A percentile compares a stretch with the other conserved stretches of the same genome.
Evolutionary conservation across 352 stramenopile species (phyloP).

Genomic region (Salisapilia sapeloensis): DNA sequence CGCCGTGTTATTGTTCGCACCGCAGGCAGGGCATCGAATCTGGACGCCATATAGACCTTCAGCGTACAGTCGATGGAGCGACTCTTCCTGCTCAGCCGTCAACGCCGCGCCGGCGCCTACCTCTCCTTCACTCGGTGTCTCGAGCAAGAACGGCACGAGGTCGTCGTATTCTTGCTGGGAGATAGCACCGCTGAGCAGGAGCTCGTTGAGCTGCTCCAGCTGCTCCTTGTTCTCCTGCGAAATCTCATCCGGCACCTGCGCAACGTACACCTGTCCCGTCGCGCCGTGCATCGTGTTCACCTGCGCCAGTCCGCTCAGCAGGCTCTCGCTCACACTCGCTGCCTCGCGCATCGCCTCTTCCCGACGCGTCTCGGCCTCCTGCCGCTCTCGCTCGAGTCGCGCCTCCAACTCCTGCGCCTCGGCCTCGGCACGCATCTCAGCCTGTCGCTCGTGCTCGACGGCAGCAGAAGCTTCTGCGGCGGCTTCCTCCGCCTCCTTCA

Average conservation of each 20-base stretch:
- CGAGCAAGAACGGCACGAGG: slow-evolving; percentile 73
- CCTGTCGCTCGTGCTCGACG: slow-evolving; percentile 65
- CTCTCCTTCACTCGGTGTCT: slow-evolving; percentile 33
- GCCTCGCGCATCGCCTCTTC: slow-evolving; percentile 43
- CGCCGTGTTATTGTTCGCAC: slow-evolving; percentile 75
- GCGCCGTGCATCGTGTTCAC: slow-evolving; percentile 57
- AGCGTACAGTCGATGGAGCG: slow-evolving; percentile 56
- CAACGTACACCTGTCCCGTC: slow-evolving; percentile 56
- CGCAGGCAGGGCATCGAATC: slow-evolving; percentile 73
- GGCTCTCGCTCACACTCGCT: slow-evolving; percentile 54
- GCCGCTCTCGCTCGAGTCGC: slow-evolving; percentile 31
- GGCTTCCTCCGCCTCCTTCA: slow-evolving; percentile 39
- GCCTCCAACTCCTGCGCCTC: slow-evolving; percentile 47
- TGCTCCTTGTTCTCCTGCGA: slow-evolving; percentile 78
- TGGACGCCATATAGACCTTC: slow-evolving; percentile 69
- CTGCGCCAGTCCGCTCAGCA: slow-evolving; percentile 59
- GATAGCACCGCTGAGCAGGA: slow-evolving; percentile 69
- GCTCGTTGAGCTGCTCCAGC: slow-evolving; percentile 69
- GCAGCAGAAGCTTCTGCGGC: slow-evolving; percentile 59
- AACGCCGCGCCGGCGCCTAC: slow-evolving; percentile 51
- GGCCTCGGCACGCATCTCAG: slow-evolving; percentile 61
- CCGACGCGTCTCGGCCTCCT: slow-evolving; percentile 37
- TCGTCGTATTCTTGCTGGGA: slow-evolving; percentile 76
- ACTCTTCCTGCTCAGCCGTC: slow-evolving; percentile 69
- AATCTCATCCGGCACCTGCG: slow-evolving; percentile 67